phyloP scores from a whole-genome alignment of 176 grass and related monocot genomes.

The Musa beccarii region DNA sequence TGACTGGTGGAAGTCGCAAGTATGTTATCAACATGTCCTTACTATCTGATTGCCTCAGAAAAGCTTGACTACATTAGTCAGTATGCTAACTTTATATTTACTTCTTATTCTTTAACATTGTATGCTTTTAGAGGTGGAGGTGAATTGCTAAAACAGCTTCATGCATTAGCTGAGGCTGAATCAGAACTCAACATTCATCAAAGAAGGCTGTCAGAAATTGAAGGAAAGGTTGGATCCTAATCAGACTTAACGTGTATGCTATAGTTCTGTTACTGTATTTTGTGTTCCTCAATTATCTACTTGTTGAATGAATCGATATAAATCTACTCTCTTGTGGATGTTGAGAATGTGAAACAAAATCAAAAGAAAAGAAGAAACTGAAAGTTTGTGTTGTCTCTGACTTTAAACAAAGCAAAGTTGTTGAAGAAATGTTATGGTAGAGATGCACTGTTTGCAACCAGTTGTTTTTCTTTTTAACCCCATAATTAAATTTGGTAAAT shows the following conservation, averaged over 20 bases:
- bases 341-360: neutral
- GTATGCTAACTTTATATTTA: neutral
- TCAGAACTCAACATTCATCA: constrained; percentile 52
- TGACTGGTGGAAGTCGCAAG: constrained; percentile 97
- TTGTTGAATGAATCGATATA: neutral
- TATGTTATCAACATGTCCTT: constrained; percentile 17
- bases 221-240: constrained; percentile 49
- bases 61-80: neutral
- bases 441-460: no score
- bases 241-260: neutral
- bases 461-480: no score
- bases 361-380: neutral
- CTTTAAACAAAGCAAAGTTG: neutral
- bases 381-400: neutral
- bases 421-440: no score
- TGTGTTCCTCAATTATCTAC: neutral
- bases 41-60: neutral
- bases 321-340: neutral
- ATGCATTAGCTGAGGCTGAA: constrained; percentile 70
- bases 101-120: neutral
- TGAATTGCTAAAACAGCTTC: constrained; percentile 59
- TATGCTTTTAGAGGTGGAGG: constrained; percentile 50
- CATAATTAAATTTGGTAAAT: no score
- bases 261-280: neutral
- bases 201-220: constrained; percentile 48